A percentile compares a stretch with the other conserved stretches of the same genome.
Conservation (phyloP, 805 yeast genomes). For the Blastobotrys americana region DNA sequence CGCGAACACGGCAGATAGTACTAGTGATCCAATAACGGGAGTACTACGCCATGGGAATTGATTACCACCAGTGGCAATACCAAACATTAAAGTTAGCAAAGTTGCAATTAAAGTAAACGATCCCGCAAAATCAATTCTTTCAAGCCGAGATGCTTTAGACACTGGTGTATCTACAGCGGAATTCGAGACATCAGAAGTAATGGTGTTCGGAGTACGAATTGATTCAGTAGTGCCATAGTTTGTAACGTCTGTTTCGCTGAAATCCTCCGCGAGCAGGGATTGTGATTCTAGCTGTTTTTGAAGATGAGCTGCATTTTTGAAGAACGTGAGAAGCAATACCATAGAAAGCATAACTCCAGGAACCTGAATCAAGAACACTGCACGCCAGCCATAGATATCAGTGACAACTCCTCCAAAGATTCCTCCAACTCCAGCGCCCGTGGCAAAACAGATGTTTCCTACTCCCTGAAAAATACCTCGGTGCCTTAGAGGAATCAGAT, state of each 20-base stretch:
- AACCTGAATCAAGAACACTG: conserved; percentile 35
- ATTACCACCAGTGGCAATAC: conserved; percentile 61
- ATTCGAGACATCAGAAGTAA: neutral
- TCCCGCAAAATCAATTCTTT: conserved; percentile 59
- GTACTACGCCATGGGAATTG: conserved; percentile 42
- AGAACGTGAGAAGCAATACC: conserved; percentile 27
- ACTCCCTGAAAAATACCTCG: conserved; percentile 81
- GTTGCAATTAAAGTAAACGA: conserved; percentile 51
- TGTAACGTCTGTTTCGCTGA: conserved; percentile 18
- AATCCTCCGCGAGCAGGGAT: neutral
- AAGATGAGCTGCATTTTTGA: conserved; percentile 12
- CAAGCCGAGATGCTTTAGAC: conserved; percentile 9
- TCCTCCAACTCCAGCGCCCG: conserved; percentile 73
- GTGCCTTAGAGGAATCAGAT: conserved; percentile 65
- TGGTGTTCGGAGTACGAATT: neutral
- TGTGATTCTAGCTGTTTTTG: conserved; percentile 12
- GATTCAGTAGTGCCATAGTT: neutral
- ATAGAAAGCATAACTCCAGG: conserved; percentile 35
- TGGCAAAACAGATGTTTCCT: conserved; percentile 66
- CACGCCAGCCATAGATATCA: conserved; percentile 56
- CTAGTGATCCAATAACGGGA: conserved; percentile 33
- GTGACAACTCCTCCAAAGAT: conserved; percentile 48
- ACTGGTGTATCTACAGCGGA: too few relatives aligned
- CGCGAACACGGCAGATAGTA: conserved; percentile 31
- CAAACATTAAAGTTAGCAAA: conserved; percentile 51